Evolutionary conservation across 805 yeast species (phyloP).

Genomic region (Barnettozyma sucrosica): DNA sequence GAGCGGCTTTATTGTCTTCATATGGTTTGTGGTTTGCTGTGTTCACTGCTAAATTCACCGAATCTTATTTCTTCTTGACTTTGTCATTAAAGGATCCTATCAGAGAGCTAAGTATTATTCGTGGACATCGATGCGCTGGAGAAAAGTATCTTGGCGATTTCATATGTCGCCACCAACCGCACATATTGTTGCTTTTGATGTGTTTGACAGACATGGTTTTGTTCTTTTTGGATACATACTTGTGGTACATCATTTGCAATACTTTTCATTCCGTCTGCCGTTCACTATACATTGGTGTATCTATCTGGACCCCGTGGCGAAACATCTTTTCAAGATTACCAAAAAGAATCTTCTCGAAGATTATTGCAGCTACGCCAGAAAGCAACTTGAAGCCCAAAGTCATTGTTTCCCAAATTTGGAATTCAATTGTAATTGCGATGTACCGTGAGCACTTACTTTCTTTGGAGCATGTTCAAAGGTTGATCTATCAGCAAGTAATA

Average conservation of each 20-base stretch:
- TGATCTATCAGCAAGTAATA: slow-evolving; percentile 86
- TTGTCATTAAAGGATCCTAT: slow-evolving; percentile 69
- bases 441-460: slow-evolving; percentile 98
- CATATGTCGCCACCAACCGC: slow-evolving; percentile 53
- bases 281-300: slow-evolving; percentile 69
- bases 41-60: slow-evolving; percentile 61
- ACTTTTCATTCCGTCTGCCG: slow-evolving; percentile 66
- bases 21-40: slow-evolving; percentile 65
- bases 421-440: slow-evolving; percentile 96
- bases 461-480: slow-evolving; percentile 94
- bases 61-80: slow-evolving; percentile 74
- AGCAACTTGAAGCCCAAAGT: slow-evolving; percentile 96
- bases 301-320: slow-evolving; percentile 88
- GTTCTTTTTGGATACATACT: slow-evolving; percentile 74
- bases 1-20: slow-evolving; percentile 55
- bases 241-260: slow-evolving; percentile 83
- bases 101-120: slow-evolving; percentile 56
- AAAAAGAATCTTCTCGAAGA: slow-evolving; percentile 65
- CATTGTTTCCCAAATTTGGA: slow-evolving; percentile 96
- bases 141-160: slow-evolving; percentile 48
- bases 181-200: slow-evolving; percentile 47
- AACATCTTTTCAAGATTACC: slow-evolving; percentile 74
- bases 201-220: slow-evolving; percentile 57
- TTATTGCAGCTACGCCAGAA: slow-evolving; percentile 58
- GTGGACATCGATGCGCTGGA: slow-evolving; percentile 52